Evolutionary conservation across 2,329 filamentous ascomycete genomes (phyloP).

Genomic region (Trichothecium roseum): DNA sequence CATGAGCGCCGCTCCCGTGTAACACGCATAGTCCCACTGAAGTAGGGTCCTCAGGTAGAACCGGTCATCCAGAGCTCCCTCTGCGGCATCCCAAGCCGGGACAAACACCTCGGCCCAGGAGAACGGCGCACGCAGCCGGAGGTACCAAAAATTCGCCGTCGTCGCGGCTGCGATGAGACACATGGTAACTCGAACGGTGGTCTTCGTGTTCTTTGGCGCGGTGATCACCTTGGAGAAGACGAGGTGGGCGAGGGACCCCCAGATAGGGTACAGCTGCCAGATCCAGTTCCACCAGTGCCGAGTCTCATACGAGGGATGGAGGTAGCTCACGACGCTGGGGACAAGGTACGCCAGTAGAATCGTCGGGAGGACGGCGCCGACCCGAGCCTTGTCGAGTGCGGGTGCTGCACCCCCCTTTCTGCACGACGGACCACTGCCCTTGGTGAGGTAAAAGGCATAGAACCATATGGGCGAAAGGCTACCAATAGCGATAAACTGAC

Average conservation of each 20-base stretch:
- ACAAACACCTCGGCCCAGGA: constrained; percentile 10
- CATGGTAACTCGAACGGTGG: background rate
- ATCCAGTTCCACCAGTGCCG: constrained; percentile 20
- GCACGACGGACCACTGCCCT: too few relatives aligned
- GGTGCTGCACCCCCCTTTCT: too few relatives aligned
- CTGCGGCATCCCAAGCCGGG: constrained; percentile 11
- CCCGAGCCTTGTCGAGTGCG: constrained; percentile 5
- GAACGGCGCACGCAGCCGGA: constrained; percentile 1
- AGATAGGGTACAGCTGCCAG: constrained; percentile 18
- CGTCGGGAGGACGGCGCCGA: constrained; percentile 9
- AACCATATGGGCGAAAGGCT: constrained; percentile 12
- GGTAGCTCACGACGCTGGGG: constrained; percentile 10
- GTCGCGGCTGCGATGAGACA: constrained; percentile 5
- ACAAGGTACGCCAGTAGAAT: constrained; percentile 10
- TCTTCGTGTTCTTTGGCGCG: background rate
- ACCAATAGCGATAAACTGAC: constrained; percentile 13
- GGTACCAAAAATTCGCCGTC: constrained; percentile 11
- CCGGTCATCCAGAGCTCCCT: constrained; percentile 6
- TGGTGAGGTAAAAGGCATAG: constrained; percentile 9
- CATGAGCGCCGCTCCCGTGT: constrained; percentile 8
- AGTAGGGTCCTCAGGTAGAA: constrained; percentile 11
- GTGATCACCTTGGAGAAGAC: constrained; percentile 7
- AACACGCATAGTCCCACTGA: constrained; percentile 17
- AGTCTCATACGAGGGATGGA: constrained; percentile 10
- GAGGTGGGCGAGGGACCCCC: constrained; percentile 9